Conservation (phyloP, 2,329 filamentous ascomycete genomes). For the Cercospora zeina region DNA sequence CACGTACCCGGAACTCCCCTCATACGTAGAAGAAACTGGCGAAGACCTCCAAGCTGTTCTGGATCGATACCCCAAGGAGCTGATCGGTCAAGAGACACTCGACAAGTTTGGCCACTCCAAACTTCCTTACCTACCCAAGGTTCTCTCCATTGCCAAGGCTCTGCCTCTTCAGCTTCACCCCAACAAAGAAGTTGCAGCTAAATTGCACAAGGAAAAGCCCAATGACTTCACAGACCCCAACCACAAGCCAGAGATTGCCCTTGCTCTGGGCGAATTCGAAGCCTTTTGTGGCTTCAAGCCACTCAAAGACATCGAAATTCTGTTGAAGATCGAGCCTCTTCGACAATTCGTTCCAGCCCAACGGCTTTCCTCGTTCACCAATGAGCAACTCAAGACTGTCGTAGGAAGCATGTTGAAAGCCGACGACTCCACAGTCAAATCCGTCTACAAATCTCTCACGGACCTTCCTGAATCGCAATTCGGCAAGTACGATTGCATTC, state of each 20-base stretch:
- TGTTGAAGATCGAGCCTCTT: slow-evolving; percentile 60
- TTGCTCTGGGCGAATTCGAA: slow-evolving; percentile 71
- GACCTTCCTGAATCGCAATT: slow-evolving; percentile 53
- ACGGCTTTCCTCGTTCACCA: slow-evolving; percentile 59
- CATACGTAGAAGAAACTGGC: slow-evolving; percentile 61
- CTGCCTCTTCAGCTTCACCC: slow-evolving; percentile 75
- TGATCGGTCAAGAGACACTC: slow-evolving; percentile 64
- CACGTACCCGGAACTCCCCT: slow-evolving; percentile 70
- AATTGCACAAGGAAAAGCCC: slow-evolving; percentile 65
- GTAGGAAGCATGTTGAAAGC: slow-evolving; percentile 58
- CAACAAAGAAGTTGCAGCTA: slow-evolving; percentile 64
- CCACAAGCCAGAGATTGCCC: slow-evolving; percentile 77
- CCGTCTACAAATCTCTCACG: slow-evolving; percentile 56
- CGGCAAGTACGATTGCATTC: slow-evolving; percentile 59
- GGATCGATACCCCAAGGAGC: slow-evolving; percentile 59
- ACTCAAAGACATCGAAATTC: slow-evolving; percentile 57
- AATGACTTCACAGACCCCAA: slow-evolving; percentile 69
- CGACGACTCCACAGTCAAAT: slow-evolving; percentile 54
- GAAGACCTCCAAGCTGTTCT: slow-evolving; percentile 66
- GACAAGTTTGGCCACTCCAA: slow-evolving; percentile 62
- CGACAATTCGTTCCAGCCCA: slow-evolving; percentile 54
- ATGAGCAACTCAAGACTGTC: slow-evolving; percentile 59
- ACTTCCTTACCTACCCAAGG: slow-evolving; percentile 72
- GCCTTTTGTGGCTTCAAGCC: slow-evolving; percentile 76
- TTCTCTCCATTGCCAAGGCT: slow-evolving; percentile 73